Base-by-base conservation (phyloP, 495 filamentous ascomycete species). In the Apodospora peruviana region DNA sequence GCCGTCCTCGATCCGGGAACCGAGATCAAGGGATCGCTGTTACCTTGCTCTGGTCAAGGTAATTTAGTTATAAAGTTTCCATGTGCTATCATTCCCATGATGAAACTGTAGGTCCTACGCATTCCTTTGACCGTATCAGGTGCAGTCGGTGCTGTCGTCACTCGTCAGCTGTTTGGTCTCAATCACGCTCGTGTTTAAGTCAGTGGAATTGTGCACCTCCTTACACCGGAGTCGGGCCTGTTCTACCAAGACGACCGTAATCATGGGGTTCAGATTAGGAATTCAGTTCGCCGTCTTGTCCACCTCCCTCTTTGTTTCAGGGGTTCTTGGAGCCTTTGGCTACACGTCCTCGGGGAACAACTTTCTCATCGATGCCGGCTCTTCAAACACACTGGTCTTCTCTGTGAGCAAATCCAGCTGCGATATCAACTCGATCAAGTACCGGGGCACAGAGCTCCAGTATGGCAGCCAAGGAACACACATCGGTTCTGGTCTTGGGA, bases 341-440 rank as follows among this genome's bases (percentile, higher is more conserved):
- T 73, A 70, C 54, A 66, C 61, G 17, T 52, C 66, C 27, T 71
- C 68, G 14, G 67, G 68, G 20, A 60, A 57, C 32, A 68, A 68
- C 32, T 82, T 75, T 60, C 63, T 76, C 17, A 65, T 83, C 40
- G 74, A 81, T 48, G 74, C 79, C 36, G 77, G 72, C 12, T 78
- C 78, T 1, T 47, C 68, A 8, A 80, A 82, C 45, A 36, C 76
- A 0, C 58, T 85, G 19, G 64, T 76, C 23, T 79, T 84, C 51
- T 78, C 79, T 1, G 79, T 85, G 34, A 74, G 65, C 49, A 69
- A 73, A 29, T 60, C 64, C 7, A 83, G 60, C 58, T 83, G 82
- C 47, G 82, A 86, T 59, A 81, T 85, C 52, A 79, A 73, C 12
- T 83, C 80, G 1, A 77, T 86, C 59, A 71, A 71, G 18, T 85